Base-by-base conservation (phyloP, 1,284 basidiomycete genomes). In the Austroboletus novae-zelandiae region DNA sequence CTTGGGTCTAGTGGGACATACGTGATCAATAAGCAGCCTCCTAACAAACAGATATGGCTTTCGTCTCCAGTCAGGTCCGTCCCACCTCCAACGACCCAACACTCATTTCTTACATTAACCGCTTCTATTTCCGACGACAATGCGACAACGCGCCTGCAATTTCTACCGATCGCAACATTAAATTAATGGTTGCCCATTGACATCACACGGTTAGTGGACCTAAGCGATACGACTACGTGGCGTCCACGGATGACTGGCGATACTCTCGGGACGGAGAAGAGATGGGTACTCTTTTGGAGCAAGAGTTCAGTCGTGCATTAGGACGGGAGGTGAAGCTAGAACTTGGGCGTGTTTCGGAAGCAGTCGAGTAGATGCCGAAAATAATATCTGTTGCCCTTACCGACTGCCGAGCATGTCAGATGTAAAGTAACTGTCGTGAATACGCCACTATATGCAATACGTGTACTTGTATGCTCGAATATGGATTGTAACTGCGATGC, bases 21-120 rank as follows among this genome's bases (percentile, higher is more conserved):
- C 73, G 96, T 98, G 37, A 91, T 99, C 74, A 99, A 99, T 75
- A 99, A 99, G 77, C 96, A 99, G 71, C 96, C 96, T 9, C 96
- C 97, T 6, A 98, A 98, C 68, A 94, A 94, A 71, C 97, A 99
- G 70, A 98, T 99, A 65, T 99, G 96, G 96, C 77, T 99, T 31
- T 95, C 92, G 11, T 96, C 93, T 32, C 96, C 96, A 0, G 66
- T 86, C 55, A 91, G 86, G 88, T 86, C 53, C 32, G 73, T 60
- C 46, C 37, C 35, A 15, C 43, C 30, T 31, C 20, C 57, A 17
- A n/a, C 10, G 42, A 40, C 20, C 37, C 8, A 39, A 36, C 17
- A 40, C n/a, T 20, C 35, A 40, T 39, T 50, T 35, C 52, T 55
- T 43, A 57, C 32, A 36, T 35, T 47, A 40, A 44, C 45, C 29